Evolutionary conservation across 129 eudicot species (phyloP).

Genomic region (Flaveria brownii): DNA sequence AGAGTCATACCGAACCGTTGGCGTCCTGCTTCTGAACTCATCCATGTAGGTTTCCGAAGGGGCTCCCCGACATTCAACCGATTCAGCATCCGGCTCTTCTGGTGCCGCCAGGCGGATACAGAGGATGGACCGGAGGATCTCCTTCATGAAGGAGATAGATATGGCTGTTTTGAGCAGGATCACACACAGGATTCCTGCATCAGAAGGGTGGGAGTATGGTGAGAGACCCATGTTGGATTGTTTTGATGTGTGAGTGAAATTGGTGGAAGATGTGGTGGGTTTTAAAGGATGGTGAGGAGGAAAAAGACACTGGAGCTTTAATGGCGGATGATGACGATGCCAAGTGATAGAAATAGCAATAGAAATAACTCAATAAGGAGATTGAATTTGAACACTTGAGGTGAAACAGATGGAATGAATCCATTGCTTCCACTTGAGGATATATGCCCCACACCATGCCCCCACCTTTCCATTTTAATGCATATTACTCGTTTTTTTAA

Average conservation of each 20-base stretch:
- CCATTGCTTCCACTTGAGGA: slow-evolving; percentile 7
- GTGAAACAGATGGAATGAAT: slow-evolving; percentile 4
- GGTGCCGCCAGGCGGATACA: slow-evolving; percentile 48
- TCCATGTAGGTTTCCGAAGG: slow-evolving; percentile 61
- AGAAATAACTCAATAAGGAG: background rate
- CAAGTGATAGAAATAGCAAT: background rate
- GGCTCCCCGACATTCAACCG: slow-evolving; percentile 40
- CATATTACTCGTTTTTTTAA: background rate
- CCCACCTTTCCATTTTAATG: slow-evolving; percentile 23
- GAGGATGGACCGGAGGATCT: slow-evolving; percentile 55
- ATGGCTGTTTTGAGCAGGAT: slow-evolving; percentile 75
- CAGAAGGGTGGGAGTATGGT: slow-evolving; percentile 60
- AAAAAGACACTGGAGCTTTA: slow-evolving; percentile 16
- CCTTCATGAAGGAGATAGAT: slow-evolving; percentile 60
- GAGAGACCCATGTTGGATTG: slow-evolving; percentile 67
- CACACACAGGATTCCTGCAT: slow-evolving; percentile 70
- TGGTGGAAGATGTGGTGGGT: slow-evolving; percentile 14
- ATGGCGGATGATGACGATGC: slow-evolving; percentile 24
- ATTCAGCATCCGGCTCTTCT: slow-evolving; percentile 44
- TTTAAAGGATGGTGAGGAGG: background rate
- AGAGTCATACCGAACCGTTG: slow-evolving; percentile 53
- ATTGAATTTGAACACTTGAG: background rate
- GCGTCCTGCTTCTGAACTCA: slow-evolving; percentile 61
- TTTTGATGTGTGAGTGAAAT: too few relatives aligned
- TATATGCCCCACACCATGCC: slow-evolving; percentile 14